phyloP scores from a whole-genome alignment of 2,329 filamentous ascomycete genomes.

The Ceratocystis colombiana region DNA sequence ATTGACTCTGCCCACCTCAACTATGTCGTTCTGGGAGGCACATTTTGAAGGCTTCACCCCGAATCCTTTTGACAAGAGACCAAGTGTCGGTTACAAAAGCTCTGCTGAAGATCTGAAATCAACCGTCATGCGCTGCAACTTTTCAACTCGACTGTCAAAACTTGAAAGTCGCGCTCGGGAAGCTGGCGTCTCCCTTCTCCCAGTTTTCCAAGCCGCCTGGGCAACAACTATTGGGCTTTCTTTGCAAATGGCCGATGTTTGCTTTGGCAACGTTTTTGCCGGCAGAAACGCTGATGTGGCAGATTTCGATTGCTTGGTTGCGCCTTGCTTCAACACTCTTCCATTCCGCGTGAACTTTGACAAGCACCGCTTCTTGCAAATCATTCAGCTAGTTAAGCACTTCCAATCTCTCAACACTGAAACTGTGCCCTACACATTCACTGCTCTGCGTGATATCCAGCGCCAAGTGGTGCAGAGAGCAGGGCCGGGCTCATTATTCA shows the following conservation, averaged over 20 bases:
- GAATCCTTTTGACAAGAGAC: constrained; percentile 28
- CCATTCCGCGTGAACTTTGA: constrained; percentile 53
- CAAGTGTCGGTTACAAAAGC: constrained; percentile 26
- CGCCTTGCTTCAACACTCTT: constrained; percentile 85
- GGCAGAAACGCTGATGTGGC: constrained; percentile 60
- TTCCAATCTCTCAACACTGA: constrained; percentile 54
- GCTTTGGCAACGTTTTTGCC: constrained; percentile 78
- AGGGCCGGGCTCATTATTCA: constrained; percentile 52
- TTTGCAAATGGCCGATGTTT: constrained; percentile 53
- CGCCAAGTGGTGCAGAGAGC: constrained; percentile 35
- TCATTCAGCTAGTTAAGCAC: constrained; percentile 44
- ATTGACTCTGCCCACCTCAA: constrained; percentile 38
- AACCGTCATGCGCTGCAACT: not conserved
- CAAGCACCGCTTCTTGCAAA: constrained; percentile 37
- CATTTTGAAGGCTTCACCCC: constrained; percentile 42
- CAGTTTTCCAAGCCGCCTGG: constrained; percentile 65
- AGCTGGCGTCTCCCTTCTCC: constrained; percentile 50
- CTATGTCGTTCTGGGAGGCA: constrained; percentile 56
- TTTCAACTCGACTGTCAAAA: not conserved
- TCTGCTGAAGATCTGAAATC: not conserved
- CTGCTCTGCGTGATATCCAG: constrained; percentile 63
- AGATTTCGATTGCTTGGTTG: constrained; percentile 61
- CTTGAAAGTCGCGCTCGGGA: constrained; percentile 1
- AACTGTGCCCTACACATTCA: constrained; percentile 60
- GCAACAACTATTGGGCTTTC: constrained; percentile 50